phyloP scores from a whole-genome alignment of 1,139 yeast species.

The Yamadazyma jaroonii region DNA sequence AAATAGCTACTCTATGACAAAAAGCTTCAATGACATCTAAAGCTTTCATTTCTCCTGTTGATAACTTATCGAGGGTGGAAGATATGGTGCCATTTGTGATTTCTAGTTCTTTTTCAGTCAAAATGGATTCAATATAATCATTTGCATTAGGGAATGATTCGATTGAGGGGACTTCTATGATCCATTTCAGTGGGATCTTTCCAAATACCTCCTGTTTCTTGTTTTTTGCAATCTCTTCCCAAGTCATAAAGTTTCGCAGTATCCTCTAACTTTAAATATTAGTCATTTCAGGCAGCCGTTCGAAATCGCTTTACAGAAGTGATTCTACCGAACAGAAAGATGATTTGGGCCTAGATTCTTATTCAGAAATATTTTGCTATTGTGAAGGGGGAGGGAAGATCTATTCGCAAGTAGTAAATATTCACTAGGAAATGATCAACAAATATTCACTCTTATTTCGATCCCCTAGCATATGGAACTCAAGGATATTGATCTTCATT shows the following conservation, averaged over 20 bases:
- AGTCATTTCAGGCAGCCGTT: too few species aligned
- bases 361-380: too few species aligned
- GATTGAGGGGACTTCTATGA: slow-evolving; percentile 10
- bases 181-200: slow-evolving; percentile 23
- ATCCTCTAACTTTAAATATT: too few species aligned
- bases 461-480: too few species aligned
- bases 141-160: slow-evolving; percentile 24
- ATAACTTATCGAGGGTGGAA: slow-evolving; percentile 2
- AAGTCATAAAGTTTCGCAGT: slow-evolving; percentile 1
- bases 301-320: too few species aligned
- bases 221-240: slow-evolving; percentile 7
- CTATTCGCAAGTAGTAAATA: too few species aligned
- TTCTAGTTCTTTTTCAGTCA: slow-evolving; percentile 25
- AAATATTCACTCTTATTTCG: too few species aligned
- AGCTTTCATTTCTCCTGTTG: slow-evolving; percentile 10
- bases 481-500: too few species aligned
- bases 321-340: too few species aligned
- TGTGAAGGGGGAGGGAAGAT: too few species aligned
- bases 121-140: slow-evolving; percentile 27
- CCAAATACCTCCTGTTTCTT: slow-evolving; percentile 6
- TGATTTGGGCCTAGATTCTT: too few species aligned
- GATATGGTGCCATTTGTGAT: slow-evolving; percentile 23
- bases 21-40: slow-evolving; percentile 13
- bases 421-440: too few species aligned
- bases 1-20: slow-evolving; percentile 33